Evolutionary conservation across 371 early-diverging fungal species (phyloP).

Genomic region (Basidiobolus heterosporus): DNA sequence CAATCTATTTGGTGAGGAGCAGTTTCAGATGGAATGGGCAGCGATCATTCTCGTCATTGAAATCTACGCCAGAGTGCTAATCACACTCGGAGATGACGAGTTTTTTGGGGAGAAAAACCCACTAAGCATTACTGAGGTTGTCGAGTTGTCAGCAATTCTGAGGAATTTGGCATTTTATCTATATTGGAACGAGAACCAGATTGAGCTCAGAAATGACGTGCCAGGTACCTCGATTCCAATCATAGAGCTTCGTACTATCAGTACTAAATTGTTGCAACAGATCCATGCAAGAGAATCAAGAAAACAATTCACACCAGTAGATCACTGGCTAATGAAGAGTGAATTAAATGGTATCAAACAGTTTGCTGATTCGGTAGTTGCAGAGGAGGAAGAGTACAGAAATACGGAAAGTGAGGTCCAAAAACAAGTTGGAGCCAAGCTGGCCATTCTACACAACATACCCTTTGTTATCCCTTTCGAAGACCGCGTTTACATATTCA

Average conservation of each 20-base stretch:
- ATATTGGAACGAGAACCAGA: conserved; percentile 24
- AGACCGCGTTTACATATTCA: conserved; percentile 71
- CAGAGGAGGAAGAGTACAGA: conserved; percentile 22
- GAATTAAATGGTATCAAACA: conserved; percentile 34
- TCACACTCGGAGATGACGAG: conserved; percentile 74
- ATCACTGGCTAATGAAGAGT: conserved; percentile 56
- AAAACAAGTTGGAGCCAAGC: conserved; percentile 7
- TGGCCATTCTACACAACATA: conserved; percentile 57
- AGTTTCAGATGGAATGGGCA: conserved; percentile 21
- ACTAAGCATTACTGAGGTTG: conserved; percentile 24
- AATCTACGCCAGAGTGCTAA: conserved; percentile 44
- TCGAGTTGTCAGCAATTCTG: conserved; percentile 29
- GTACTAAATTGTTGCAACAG: conserved; percentile 54
- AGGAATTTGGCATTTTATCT: conserved; percentile 53
- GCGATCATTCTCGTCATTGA: conserved; percentile 49
- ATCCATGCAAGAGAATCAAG: conserved; percentile 71
- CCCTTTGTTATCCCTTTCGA: conserved; percentile 86
- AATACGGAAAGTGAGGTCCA: conserved; percentile 11
- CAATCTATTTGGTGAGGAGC: not conserved
- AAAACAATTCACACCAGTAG: conserved; percentile 39
- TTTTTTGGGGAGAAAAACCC: conserved; percentile 41
- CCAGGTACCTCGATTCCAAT: conserved; percentile 25
- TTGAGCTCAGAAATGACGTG: too few relatives aligned
- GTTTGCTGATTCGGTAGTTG: conserved; percentile 38
- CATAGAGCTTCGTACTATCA: conserved; percentile 32